Conservation (phyloP, 768 basidiomycete genomes). For the Xerocomellus amylosporus region DNA sequence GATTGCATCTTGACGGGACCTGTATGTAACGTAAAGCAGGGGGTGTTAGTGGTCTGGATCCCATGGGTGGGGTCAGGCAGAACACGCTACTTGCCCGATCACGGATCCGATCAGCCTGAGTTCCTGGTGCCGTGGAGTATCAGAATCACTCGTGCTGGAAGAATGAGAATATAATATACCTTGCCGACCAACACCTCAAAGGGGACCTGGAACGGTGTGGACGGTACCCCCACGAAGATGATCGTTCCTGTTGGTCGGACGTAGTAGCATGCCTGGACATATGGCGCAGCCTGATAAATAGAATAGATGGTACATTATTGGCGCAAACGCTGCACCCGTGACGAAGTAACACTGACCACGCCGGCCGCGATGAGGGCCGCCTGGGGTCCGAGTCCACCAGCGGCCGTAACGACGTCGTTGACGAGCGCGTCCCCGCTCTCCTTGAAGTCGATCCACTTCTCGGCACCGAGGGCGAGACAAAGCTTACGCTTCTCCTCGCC, state of each 20-base stretch:
- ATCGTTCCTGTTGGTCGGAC: conserved; percentile 42
- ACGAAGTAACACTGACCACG: conserved; percentile 8
- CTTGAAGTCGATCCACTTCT: conserved; percentile 48
- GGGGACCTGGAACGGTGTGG: conserved; percentile 23
- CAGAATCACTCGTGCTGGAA: background rate
- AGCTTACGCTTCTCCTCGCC: conserved; percentile 41
- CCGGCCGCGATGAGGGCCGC: conserved; percentile 29
- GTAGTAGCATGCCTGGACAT: conserved; percentile 43
- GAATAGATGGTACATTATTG: background rate
- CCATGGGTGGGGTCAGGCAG: no score
- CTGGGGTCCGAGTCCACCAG: conserved; percentile 46
- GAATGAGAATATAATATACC: conserved; percentile 1
- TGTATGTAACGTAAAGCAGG: background rate
- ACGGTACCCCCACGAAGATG: conserved; percentile 41
- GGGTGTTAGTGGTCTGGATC: background rate
- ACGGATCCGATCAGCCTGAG: conserved; percentile 22
- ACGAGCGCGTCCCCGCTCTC: conserved; percentile 38
- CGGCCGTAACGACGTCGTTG: conserved; percentile 35
- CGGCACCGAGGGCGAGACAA: conserved; percentile 39
- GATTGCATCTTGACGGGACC: conserved; percentile 44
- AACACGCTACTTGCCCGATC: conserved; percentile 14
- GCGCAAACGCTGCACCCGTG: background rate
- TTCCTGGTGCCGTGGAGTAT: conserved; percentile 9
- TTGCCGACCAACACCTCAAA: conserved; percentile 33
- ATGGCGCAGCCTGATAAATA: conserved; percentile 33